Base-by-base conservation (phyloP, 148 eudicot genomes). In the Talinum fruticosum region DNA sequence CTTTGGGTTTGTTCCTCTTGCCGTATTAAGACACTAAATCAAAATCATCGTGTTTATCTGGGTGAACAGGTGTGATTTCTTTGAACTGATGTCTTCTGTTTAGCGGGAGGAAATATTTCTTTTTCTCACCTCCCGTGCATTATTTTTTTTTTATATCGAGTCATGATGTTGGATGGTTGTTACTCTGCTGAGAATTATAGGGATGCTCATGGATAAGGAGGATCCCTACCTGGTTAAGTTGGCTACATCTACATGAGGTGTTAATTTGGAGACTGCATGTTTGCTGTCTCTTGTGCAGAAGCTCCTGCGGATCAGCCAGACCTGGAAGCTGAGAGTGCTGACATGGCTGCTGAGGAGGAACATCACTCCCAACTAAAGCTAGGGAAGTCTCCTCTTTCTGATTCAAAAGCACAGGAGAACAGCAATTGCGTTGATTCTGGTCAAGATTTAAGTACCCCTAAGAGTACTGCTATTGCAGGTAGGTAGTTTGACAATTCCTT, bases 301-400 rank as follows among this genome's bases (percentile, higher is more conserved):
- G 97, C 83, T 95, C 98, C 49, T 92, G 96, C 71, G 89, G 92
- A 33, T n/a, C 89, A 86, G 80, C 90, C 86, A 44, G 87, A 86
- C 61, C n/a, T 82, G 73, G 91, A 87, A 83, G 83, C 80, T 29
- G 93, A 90, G 76, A 87, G 78, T 73, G 81, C 75, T 35, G 72
- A 62, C 33, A 28, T 28, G 33, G 66, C 29, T 62, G 16, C 33
- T 62, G 33, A 8, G 33, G 16, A 13, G 33, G 66, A 28, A 28
- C 18, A 62, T 28, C 66, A 28, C 66, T 62, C 30, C 14, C 66
- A 62, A 62, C 34, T 18, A 62, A 10, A 28, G 5, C 66, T 62
- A 8, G 66, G 66, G 66, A 62, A 62, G 23, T 62, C 33, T 62
- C 18, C 66, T 4, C 18, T 62, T 62, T 62, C 66, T 26, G 32